Conservation (phyloP, 768 basidiomycete genomes). For the Rhizopogon vinicolor region DNA sequence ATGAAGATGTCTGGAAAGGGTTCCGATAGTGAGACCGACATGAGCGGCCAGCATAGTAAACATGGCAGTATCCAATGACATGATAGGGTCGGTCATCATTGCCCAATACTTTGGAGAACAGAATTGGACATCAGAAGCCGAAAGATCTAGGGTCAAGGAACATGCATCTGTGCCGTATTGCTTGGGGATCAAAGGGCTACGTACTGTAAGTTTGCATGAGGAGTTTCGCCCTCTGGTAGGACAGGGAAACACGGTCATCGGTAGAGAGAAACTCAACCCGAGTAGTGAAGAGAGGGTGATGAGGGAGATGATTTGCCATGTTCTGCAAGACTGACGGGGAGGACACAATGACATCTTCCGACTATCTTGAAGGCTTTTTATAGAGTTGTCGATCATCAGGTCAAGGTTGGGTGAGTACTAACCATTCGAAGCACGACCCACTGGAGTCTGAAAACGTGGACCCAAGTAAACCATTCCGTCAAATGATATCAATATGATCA, state of each 20-base stretch:
- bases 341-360: constrained; percentile 10
- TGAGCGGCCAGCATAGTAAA: constrained; percentile 51
- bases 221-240: constrained; percentile 47
- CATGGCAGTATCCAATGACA: constrained; percentile 47
- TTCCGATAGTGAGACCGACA: constrained; percentile 49
- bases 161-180: background rate
- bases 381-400: constrained; percentile 11
- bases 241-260: constrained; percentile 44
- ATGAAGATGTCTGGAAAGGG: constrained; percentile 44
- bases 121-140: constrained; percentile 42
- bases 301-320: constrained; percentile 10
- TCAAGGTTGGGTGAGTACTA: constrained; percentile 6
- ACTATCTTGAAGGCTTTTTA: constrained; percentile 11
- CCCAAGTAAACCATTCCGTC: constrained; percentile 6
- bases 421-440: constrained; percentile 7
- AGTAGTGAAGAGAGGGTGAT: constrained; percentile 42
- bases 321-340: constrained; percentile 2
- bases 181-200: constrained; percentile 10
- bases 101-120: constrained; percentile 49
- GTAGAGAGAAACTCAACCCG: constrained; percentile 39
- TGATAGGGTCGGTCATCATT: constrained; percentile 49
- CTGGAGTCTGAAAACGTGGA: constrained; percentile 5
- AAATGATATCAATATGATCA: constrained; percentile 10
- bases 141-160: constrained; percentile 17
- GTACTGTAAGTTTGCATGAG: constrained; percentile 45